A percentile compares a stretch with the other conserved stretches of the same genome.
phyloP scores from a whole-genome alignment of 257 asterid genomes.

The Nicotiana paniculata region DNA sequence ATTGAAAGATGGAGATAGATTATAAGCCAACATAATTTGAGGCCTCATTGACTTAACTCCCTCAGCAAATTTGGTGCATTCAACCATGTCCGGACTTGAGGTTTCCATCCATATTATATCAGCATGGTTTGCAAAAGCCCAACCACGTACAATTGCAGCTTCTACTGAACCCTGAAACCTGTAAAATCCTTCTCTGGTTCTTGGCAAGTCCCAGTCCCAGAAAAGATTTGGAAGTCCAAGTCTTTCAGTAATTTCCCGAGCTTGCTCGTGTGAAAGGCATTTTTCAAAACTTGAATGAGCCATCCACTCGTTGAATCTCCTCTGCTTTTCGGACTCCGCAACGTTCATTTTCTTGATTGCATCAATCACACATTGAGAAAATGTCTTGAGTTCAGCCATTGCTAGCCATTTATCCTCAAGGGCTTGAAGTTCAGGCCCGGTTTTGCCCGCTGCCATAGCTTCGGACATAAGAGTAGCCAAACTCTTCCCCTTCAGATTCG shows the following conservation, averaged over 20 bases:
- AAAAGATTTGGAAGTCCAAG: slow-evolving; percentile 59
- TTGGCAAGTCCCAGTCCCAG: slow-evolving; percentile 92
- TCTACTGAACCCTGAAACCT: slow-evolving; percentile 70
- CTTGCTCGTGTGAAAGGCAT: slow-evolving; percentile 72
- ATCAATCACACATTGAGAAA: slow-evolving; percentile 67
- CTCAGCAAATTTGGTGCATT: slow-evolving; percentile 78
- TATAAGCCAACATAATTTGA: slow-evolving; percentile 87
- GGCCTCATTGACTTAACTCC: slow-evolving; percentile 69
- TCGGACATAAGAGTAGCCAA: slow-evolving; percentile 59
- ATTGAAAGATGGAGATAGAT: slow-evolving; percentile 88
- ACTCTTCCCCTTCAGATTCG: slow-evolving; percentile 53
- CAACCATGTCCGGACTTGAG: slow-evolving; percentile 66
- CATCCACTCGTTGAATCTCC: slow-evolving; percentile 81
- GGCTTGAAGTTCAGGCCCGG: slow-evolving; percentile 71
- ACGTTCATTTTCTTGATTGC: slow-evolving; percentile 49
- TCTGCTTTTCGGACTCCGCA: slow-evolving; percentile 51
- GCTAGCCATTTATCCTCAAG: slow-evolving; percentile 83
- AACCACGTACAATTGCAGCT: slow-evolving; percentile 83
- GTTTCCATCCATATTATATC: slow-evolving; percentile 98
- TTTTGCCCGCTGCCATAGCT: slow-evolving; percentile 80
- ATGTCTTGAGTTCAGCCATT: slow-evolving; percentile 66
- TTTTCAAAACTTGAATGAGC: slow-evolving; percentile 52
- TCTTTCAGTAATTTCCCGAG: slow-evolving; percentile 47
- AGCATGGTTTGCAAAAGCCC: slow-evolving; percentile 70
- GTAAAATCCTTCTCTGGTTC: slow-evolving; percentile 96